Conservation (phyloP, 805 yeast genomes). For the Lipomyces lipofer region DNA sequence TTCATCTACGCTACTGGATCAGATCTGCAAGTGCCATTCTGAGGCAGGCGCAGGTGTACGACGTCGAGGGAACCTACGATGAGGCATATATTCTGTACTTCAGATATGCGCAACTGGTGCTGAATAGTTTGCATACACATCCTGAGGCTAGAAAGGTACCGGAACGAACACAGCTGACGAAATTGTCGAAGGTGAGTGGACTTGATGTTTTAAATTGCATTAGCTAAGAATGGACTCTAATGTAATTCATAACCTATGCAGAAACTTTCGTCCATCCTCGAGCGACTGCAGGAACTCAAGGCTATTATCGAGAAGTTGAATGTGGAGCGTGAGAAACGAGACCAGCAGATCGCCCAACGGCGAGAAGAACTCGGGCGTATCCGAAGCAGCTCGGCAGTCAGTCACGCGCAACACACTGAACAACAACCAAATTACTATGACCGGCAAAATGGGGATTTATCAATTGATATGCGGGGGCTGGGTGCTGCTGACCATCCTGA, state of each 20-base stretch:
- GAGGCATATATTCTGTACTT: slow-evolving; percentile 59
- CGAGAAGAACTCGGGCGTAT: slow-evolving; percentile 12
- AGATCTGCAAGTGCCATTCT: slow-evolving; percentile 52
- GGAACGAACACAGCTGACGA: slow-evolving; percentile 11
- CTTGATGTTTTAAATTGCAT: too few species aligned
- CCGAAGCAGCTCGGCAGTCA: slow-evolving; percentile 11
- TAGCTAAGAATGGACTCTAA: too few species aligned
- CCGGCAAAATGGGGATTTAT: not conserved
- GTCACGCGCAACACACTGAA: not conserved
- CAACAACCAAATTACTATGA: too few species aligned
- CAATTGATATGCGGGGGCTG: slow-evolving; percentile 20
- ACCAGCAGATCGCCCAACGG: slow-evolving; percentile 8
- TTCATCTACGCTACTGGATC: slow-evolving; percentile 57
- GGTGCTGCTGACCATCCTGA: slow-evolving; percentile 18
- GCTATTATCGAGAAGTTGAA: slow-evolving; percentile 29
- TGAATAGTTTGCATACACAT: slow-evolving; percentile 49
- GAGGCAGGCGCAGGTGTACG: slow-evolving; percentile 52
- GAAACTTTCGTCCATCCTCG: slow-evolving; percentile 10
- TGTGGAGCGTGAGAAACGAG: slow-evolving; percentile 7
- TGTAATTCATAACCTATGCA: too few species aligned
- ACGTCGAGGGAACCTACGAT: slow-evolving; percentile 45
- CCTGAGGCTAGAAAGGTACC: slow-evolving; percentile 44
- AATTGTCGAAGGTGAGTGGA: slow-evolving; percentile 21
- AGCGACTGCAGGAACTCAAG: slow-evolving; percentile 27
- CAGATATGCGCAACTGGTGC: slow-evolving; percentile 59